Evolutionary conservation across 306 rosid species (phyloP).

Genomic region (Cucurbita maxima): DNA sequence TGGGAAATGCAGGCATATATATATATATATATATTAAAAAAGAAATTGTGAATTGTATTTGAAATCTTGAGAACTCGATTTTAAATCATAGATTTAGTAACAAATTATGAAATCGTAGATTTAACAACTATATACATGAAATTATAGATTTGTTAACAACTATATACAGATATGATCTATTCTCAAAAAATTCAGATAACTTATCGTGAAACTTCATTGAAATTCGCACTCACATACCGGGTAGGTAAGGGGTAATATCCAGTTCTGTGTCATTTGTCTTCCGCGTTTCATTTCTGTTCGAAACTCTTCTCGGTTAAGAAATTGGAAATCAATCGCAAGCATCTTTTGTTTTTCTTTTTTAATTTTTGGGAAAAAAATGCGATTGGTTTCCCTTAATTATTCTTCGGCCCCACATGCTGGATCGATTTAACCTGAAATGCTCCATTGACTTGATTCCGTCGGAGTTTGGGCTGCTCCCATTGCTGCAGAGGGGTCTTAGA

Average conservation of each 20-base stretch:
- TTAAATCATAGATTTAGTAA: too few species aligned
- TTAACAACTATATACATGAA: too few species aligned
- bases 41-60: too few species aligned
- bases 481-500: not conserved
- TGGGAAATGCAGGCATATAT: too few species aligned
- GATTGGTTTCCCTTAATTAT: not conserved
- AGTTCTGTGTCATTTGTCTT: not conserved
- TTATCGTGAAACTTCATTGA: not conserved
- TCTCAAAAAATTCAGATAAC: not conserved
- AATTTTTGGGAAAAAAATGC: not conserved
- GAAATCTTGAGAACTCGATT: too few species aligned
- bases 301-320: not conserved
- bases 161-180: too few species aligned
- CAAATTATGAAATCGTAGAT: too few species aligned
- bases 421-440: not conserved
- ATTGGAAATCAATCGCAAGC: not conserved
- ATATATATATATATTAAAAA: too few species aligned
- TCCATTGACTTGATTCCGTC: not conserved
- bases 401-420: not conserved
- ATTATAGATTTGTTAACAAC: too few species aligned
- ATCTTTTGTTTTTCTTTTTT: not conserved
- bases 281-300: not conserved
- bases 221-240: not conserved
- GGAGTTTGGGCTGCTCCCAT: not conserved
- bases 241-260: not conserved